Evolutionary conservation across 768 basidiomycete genomes (phyloP).

Genomic region (Phaeotremella skinneri): DNA sequence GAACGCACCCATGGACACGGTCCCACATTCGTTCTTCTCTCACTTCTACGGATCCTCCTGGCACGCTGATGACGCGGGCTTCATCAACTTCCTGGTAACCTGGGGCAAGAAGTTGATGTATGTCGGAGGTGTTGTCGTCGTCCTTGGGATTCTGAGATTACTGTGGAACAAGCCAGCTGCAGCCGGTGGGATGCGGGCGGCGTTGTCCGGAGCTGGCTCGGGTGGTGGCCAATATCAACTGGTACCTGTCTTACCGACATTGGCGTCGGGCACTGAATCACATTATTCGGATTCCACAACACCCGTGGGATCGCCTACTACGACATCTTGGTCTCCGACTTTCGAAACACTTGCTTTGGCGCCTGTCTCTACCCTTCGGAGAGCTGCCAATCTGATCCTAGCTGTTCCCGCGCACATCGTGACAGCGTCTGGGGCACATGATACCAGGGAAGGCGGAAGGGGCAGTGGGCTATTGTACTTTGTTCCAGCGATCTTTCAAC

Average conservation of each 20-base stretch:
- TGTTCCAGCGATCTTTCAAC: conserved; percentile 38
- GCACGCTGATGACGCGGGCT: conserved; percentile 98
- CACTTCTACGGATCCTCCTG: conserved; percentile 98
- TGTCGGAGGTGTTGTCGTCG: conserved; percentile 69
- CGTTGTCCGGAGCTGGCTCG: not conserved
- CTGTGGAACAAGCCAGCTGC: conserved; percentile 36
- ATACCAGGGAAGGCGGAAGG: conserved; percentile 11
- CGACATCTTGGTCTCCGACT: conserved; percentile 6
- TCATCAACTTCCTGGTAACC: conserved; percentile 83
- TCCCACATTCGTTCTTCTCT: conserved; percentile 89
- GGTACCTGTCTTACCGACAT: conserved; percentile 25
- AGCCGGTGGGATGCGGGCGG: not conserved
- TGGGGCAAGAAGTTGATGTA: conserved; percentile 90
- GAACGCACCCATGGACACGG: conserved; percentile 77
- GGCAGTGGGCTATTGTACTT: conserved; percentile 33
- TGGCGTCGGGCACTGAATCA: not conserved
- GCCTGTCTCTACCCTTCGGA: conserved; percentile 21
- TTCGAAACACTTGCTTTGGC: conserved; percentile 11
- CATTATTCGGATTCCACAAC: not conserved
- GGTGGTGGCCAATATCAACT: conserved; percentile 25
- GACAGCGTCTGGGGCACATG: conserved; percentile 1
- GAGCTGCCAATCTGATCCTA: conserved; percentile 42
- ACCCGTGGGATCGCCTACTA: conserved; percentile 13
- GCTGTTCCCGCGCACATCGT: conserved; percentile 38
- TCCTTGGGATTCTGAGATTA: conserved; percentile 64